Percentiles rank a stretch among this genome's conserved stretches.
These are phyloP conservation scores for Grifola frondosa DNA, from an alignment of 1,284 basidiomycete species.

Conservation along the genomic window DNA sequence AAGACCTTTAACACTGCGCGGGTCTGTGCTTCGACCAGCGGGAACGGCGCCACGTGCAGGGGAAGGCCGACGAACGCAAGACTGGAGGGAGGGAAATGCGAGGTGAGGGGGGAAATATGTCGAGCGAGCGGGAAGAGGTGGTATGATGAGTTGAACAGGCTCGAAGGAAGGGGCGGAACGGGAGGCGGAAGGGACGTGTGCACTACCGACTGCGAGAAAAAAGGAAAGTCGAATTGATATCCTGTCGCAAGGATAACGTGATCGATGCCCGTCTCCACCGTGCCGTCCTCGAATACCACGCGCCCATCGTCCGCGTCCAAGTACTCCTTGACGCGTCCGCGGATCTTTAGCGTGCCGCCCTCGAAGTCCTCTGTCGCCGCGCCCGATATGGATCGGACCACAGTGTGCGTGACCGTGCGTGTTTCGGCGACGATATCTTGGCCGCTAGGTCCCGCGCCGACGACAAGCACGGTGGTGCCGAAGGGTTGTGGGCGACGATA, in stretches of 20 bases:
- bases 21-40: constrained; percentile 68
- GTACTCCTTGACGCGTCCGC: constrained; percentile 43
- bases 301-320: constrained; percentile 40
- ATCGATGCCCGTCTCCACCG: constrained; percentile 53
- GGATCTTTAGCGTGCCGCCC: constrained; percentile 40
- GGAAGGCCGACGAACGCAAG: constrained; percentile 67
- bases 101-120: constrained; percentile 51
- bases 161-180: constrained; percentile 43
- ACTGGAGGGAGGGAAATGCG: constrained; percentile 46
- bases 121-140: constrained; percentile 63
- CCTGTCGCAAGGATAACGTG: constrained; percentile 74
- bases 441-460: constrained; percentile 72
- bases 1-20: constrained; percentile 55
- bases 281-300: constrained; percentile 61
- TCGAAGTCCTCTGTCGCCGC: constrained; percentile 31
- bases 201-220: constrained; percentile 46
- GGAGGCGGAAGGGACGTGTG: constrained; percentile 36
- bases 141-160: constrained; percentile 61
- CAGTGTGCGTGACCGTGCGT: constrained; percentile 37
- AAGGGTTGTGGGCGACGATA: constrained; percentile 57
- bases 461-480: constrained; percentile 57
- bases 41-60: constrained; percentile 57
- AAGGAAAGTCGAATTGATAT: constrained; percentile 62
- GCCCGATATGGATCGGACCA: constrained; percentile 58
- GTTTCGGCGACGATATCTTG: constrained; percentile 64